Evolutionary conservation across 352 stramenopile genomes (phyloP).

Genomic region (Phytophthora sp.): DNA sequence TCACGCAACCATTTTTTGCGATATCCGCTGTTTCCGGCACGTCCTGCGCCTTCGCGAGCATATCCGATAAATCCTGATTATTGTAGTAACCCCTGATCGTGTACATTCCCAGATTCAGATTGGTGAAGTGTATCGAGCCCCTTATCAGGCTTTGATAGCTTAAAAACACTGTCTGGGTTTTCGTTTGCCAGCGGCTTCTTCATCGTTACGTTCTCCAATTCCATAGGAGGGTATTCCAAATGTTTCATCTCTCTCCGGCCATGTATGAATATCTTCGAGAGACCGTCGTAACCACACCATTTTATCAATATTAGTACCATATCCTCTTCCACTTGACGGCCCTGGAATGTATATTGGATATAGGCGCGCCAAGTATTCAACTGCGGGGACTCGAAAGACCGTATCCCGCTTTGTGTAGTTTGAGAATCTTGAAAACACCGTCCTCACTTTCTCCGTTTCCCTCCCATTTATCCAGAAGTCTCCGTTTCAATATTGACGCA

Average conservation of each 20-base stretch:
- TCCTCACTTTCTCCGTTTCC: background rate
- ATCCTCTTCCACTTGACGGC: background rate
- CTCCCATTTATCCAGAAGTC: background rate
- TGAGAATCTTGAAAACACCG: slow-evolving; percentile 8
- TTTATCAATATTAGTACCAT: background rate
- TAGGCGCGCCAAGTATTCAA: background rate
- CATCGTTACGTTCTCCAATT: background rate
- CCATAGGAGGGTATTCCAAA: background rate
- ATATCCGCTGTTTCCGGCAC: slow-evolving; percentile 2
- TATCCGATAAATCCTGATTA: background rate
- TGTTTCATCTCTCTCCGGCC: background rate
- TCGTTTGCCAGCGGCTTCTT: background rate
- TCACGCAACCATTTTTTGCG: background rate
- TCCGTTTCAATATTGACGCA: background rate
- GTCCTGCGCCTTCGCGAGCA: slow-evolving; percentile 2
- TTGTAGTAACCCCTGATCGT: slow-evolving; percentile 2
- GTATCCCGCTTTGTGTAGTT: slow-evolving; percentile 1
- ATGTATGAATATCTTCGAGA: slow-evolving; percentile 3
- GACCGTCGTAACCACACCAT: slow-evolving; percentile 1
- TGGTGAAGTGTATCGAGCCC: background rate
- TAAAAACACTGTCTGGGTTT: background rate
- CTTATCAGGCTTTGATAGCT: background rate
- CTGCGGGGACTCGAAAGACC: background rate
- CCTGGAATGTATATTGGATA: background rate
- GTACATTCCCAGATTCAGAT: no score